Percentiles rank a stretch among this genome's conserved stretches.
Conservation (phyloP, 768 basidiomycete species). For the Lentinula boryana region DNA sequence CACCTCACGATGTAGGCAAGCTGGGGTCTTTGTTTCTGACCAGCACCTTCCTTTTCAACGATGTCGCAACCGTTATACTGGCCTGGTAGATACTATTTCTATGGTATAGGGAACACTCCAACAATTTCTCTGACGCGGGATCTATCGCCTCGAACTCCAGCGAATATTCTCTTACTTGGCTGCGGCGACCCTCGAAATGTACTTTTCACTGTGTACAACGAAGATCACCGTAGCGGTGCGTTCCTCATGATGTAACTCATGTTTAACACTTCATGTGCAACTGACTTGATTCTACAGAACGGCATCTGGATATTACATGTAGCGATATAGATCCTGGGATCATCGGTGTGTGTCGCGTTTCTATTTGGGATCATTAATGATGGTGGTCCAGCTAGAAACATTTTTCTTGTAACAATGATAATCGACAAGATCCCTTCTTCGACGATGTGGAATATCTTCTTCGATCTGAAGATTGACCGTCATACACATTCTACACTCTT, state of each 20-base stretch:
- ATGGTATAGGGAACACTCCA: conserved; percentile 45
- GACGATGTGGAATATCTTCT: conserved; percentile 30
- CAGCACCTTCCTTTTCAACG: neutral
- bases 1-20: too few species aligned
- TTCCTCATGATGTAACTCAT: too few species aligned
- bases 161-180: conserved; percentile 35
- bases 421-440: conserved; percentile 14
- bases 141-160: conserved; percentile 33
- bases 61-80: conserved; percentile 33
- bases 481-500: conserved; percentile 16
- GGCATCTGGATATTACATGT: conserved; percentile 30
- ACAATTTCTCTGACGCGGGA: conserved; percentile 35
- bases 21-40: too few species aligned
- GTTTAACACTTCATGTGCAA: neutral
- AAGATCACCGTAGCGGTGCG: conserved; percentile 14
- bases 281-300: conserved; percentile 1
- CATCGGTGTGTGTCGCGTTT: conserved; percentile 20
- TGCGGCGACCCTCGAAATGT: conserved; percentile 46
- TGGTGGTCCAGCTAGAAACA: conserved; percentile 25
- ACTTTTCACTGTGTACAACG: conserved; percentile 31
- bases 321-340: conserved; percentile 32
- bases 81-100: conserved; percentile 38
- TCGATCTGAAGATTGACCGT: conserved; percentile 26
- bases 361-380: neutral
- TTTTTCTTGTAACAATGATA: conserved; percentile 28